Evolutionary conservation across 495 filamentous ascomycete species (phyloP).

Genomic region (Pseudomonodictys pantanalensis): DNA sequence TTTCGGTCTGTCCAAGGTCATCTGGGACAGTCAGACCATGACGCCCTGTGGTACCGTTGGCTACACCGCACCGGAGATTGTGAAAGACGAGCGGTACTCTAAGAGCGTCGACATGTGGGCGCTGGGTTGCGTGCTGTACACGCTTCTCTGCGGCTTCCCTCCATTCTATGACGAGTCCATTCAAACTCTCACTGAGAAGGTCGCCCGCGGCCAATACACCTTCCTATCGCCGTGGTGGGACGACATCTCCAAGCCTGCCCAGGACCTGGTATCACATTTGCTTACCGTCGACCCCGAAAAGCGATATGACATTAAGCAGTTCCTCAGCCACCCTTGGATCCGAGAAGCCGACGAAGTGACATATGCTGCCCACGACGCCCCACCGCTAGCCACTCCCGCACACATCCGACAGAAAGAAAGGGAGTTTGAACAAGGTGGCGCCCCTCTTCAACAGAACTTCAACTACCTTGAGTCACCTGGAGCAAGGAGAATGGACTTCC

Average conservation of each 20-base stretch:
- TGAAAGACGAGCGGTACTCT: constrained; percentile 97
- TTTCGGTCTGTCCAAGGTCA: constrained; percentile 94
- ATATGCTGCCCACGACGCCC: constrained; percentile 69
- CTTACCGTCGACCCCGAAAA: constrained; percentile 90
- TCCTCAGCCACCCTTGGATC: constrained; percentile 91
- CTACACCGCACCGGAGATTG: constrained; percentile 98
- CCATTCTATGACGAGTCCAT: constrained; percentile 99
- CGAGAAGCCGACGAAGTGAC: constrained; percentile 71
- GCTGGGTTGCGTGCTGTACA: constrained; percentile 94
- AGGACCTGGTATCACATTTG: constrained; percentile 91
- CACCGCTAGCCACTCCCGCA: constrained; percentile 70
- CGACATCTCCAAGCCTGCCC: constrained; percentile 91
- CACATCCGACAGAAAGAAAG: constrained; percentile 51
- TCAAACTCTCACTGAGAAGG: constrained; percentile 94
- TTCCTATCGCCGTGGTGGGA: constrained; percentile 99
- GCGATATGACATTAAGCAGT: constrained; percentile 83
- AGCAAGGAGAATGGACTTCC: constrained; percentile 79
- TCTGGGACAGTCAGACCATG: constrained; percentile 99
- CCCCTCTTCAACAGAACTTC: constrained; percentile 45
- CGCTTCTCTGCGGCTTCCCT: constrained; percentile 92
- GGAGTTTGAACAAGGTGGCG: constrained; percentile 40
- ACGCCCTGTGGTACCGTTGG: constrained; percentile 97
- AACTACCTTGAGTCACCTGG: constrained; percentile 57
- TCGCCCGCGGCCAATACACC: constrained; percentile 93
- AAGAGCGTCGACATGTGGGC: constrained; percentile 99